Evolutionary conservation across 1,284 basidiomycete genomes (phyloP), one percentile per base, ranked within the genome.

Genomic region (Clitocybe nebularis): DNA sequence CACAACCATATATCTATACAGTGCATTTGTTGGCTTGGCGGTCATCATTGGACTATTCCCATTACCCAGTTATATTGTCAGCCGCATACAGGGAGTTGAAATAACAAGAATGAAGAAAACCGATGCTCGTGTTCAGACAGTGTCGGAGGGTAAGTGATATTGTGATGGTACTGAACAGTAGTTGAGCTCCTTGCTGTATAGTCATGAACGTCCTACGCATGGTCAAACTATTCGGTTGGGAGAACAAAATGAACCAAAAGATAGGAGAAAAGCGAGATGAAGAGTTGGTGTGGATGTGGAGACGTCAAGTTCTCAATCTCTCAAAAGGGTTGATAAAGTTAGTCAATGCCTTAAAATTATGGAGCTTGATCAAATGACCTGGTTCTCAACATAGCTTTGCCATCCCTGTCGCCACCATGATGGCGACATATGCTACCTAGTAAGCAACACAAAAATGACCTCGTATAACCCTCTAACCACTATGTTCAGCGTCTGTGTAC

Each of bases 211-310:
- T 76, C 5, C 49, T 78, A n/a, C 64, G 80, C 14, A 82, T 83
- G 73, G 64, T 83, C 57, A 87, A 87, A 60, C 71, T 85, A 50
- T 86, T 88, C 51, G 84, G 77, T 2, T 85, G 82, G 82, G 81
- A 84, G 51, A 61, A 60, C n/a, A 71, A 73, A 46, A 74, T 81
- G 61, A 66, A 70, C 26, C 58, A 67, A 11, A 63, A 69, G 22
- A 69, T 84, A 19, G 60, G 67, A 23, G 68, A 67, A n/a, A 76
- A 73, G 65, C 63, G 76, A 21, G 75, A 81, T 41, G 67, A 69
- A 3, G 84, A 88, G 60, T 59, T 88, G 9, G 47, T 50, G 0
- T 72, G 63, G 53, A 53, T 78, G 21, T 69, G 63, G n/a, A n/a
- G n/a, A n/a, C n/a, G n/a, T n/a, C n/a, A n/a, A n/a, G n/a, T n/a